Conservation (phyloP, 257 asterid species). For the Coffea eugenioides region DNA sequence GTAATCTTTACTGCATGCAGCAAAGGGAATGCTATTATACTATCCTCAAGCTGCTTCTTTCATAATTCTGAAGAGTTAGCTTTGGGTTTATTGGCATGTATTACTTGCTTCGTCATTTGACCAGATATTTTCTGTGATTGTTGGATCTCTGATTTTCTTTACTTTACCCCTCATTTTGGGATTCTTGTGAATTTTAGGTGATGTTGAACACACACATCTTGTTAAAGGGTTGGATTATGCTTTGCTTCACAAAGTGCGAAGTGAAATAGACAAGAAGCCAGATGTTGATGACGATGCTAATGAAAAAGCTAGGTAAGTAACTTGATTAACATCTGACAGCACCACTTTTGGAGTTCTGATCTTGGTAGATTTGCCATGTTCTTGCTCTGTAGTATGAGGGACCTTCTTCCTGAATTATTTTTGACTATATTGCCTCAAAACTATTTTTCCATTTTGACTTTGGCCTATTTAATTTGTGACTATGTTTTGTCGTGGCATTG, state of each 20-base stretch:
- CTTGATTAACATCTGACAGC: not conserved
- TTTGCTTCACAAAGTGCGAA: conserved; percentile 87
- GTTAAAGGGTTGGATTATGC: conserved; percentile 98
- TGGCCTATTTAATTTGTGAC: not conserved
- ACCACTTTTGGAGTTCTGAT: not conserved
- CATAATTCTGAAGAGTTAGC: not conserved
- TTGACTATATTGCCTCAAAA: not conserved
- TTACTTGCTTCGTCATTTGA: not conserved
- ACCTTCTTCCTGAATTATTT: not conserved
- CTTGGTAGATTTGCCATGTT: not conserved
- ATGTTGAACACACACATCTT: conserved; percentile 98
- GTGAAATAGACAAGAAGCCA: conserved; percentile 92
- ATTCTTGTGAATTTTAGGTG: conserved; percentile 62
- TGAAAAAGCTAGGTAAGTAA: conserved; percentile 59
- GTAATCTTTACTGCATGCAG: not conserved
- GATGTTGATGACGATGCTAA: conserved; percentile 75
- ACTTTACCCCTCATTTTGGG: conserved; percentile 13
- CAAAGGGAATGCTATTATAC: not conserved
- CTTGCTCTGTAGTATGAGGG: not conserved
- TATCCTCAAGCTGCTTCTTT: not conserved
- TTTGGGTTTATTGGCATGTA: not conserved
- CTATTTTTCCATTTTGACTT: not conserved
- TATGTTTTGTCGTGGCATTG: not conserved
- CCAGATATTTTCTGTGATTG: not conserved
- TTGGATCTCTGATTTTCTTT: conserved; percentile 1